Conservation (phyloP, 75 land plant genomes). For the Sequoia sempervirens region DNA sequence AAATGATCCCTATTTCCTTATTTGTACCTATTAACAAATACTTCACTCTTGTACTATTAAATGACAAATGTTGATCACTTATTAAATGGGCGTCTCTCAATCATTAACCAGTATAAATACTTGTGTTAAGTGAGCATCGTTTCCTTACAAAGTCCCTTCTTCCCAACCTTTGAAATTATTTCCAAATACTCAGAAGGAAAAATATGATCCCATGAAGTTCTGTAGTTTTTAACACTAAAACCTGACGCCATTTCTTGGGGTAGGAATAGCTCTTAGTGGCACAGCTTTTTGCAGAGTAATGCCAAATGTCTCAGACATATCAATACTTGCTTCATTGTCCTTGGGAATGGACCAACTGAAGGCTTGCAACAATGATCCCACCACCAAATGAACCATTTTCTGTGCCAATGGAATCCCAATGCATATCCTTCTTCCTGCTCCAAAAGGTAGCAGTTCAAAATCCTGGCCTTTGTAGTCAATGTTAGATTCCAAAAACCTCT, state of each 20-base stretch:
- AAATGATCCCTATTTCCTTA: no score
- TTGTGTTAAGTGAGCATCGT: no score
- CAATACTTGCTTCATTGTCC: background rate
- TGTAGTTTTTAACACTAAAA: background rate
- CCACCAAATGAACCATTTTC: constrained; percentile 2
- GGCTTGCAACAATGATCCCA: constrained; percentile 16
- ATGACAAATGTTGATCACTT: no score
- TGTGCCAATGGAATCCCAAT: constrained; percentile 9
- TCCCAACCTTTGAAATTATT: no score
- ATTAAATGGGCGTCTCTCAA: no score
- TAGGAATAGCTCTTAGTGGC: background rate
- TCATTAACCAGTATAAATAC: no score
- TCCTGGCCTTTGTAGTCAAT: constrained; percentile 8
- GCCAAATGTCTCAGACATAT: background rate
- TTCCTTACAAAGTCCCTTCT: no score
- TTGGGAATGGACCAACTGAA: constrained; percentile 8
- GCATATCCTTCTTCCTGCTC: constrained; percentile 12
- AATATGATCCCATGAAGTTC: no score
- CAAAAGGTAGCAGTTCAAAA: constrained; percentile 6
- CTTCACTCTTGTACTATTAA: no score
- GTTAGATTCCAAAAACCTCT: constrained; percentile 6
- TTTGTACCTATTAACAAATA: no score
- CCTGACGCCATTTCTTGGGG: background rate
- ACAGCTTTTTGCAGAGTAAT: constrained; percentile 1
- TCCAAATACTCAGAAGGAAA: no score